Base-by-base conservation (phyloP, 768 basidiomycete species). In the Kwoniella botswanensis region DNA sequence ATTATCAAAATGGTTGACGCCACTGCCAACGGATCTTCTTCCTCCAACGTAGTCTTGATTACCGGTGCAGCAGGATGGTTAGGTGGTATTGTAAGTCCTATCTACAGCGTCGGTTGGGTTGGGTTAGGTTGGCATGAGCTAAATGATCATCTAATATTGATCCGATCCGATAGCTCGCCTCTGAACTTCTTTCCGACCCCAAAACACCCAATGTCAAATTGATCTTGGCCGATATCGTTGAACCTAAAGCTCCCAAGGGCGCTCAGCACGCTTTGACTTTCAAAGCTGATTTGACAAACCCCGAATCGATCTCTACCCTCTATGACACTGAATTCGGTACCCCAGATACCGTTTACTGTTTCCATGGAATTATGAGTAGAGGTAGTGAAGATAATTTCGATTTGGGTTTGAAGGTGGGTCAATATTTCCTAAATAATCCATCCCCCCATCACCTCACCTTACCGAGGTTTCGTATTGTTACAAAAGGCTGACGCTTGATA, bases 221-320 rank as follows among this genome's bases (percentile, higher is more conserved):
- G 59, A 88, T 89, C 68, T 86, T 89, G 42, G 86, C 84, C 62
- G 88, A 89, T 72, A 85, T 88, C 55, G 82, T 83, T 65, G 81
- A 83, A 70, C 83, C 83, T 61, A 77, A 81, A 59, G 64, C 78
- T 12, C 83, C 83, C 52, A 80, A 79, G 50, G 79, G 72, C 4
- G 76, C 79, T 52, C 72, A 81, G 41, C 71, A 80, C 53, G 72
- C 70, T 65, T 67, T 82, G 65, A 65, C 72, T 42, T 67, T 74
- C 68, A 83, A 83, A 67, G 82, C 83, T 68, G 83, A 84, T 65
- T 65, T 84, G 35, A 69, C 72, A 22, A 74, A 81, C 61, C 64
- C 63, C 18, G 71, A 71, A 21, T 78, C 77, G 66, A 76, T 84
- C 26, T 74, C 77, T 41, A 73, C 68, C 10, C 69, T 84, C 17